These are phyloP conservation scores for Globisporangium canariense DNA, from an alignment of 352 stramenopile genomes.

Conservation along the genomic window DNA sequence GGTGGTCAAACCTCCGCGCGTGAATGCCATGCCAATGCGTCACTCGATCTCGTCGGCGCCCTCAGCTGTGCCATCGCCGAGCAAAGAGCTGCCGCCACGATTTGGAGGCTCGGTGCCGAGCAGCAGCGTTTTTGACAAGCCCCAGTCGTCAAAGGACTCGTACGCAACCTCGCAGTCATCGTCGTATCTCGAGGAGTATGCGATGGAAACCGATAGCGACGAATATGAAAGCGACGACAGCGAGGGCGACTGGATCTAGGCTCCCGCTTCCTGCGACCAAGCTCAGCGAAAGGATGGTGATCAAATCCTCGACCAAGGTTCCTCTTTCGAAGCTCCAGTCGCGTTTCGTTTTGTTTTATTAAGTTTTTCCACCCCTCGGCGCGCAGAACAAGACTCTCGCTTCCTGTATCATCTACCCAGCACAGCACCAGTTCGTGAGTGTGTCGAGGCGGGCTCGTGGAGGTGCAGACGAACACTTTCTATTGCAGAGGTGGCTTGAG, in stretches of 20 bases:
- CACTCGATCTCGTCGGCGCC: slow-evolving; percentile 42
- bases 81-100: slow-evolving; percentile 19
- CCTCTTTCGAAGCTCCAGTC: neutral
- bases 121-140: slow-evolving; percentile 30
- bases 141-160: slow-evolving; percentile 29
- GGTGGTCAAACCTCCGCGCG: slow-evolving; percentile 21
- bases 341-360: slow-evolving; percentile 17
- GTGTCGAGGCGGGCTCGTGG: neutral
- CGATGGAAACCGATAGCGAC: slow-evolving; percentile 46
- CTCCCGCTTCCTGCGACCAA: neutral
- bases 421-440: neutral
- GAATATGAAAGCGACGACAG: slow-evolving; percentile 58
- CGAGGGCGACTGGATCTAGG: slow-evolving; percentile 77
- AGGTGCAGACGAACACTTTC: neutral
- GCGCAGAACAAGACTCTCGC: slow-evolving; percentile 1
- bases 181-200: slow-evolving; percentile 32
- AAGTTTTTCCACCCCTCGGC: slow-evolving; percentile 6
- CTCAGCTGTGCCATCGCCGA: slow-evolving; percentile 13
- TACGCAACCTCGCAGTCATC: slow-evolving; percentile 32
- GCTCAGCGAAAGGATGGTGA: neutral
- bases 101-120: slow-evolving; percentile 19
- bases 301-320: neutral
- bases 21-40: slow-evolving; percentile 35
- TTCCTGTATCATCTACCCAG: neutral
- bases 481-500: neutral